Conservation (phyloP, 495 filamentous ascomycete genomes). For the Penicillium paradoxum region DNA sequence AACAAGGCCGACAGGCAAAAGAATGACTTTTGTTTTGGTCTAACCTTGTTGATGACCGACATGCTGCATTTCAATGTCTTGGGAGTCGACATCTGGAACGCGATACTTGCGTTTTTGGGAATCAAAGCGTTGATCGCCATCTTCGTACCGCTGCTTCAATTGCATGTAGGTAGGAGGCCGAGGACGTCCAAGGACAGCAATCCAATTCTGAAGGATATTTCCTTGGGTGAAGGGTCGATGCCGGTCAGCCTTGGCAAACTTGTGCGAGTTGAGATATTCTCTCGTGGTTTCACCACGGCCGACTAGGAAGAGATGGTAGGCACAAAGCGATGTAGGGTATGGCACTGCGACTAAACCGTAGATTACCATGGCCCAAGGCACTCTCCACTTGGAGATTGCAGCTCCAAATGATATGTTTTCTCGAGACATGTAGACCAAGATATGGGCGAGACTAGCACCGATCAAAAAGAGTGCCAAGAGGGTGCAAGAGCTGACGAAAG, state of each 20-base stretch:
- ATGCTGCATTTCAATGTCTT: conserved; percentile 57
- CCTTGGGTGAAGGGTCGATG: conserved; percentile 87
- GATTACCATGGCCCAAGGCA: conserved; percentile 86
- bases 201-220: conserved; percentile 71
- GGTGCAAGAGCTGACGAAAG: conserved; percentile 72
- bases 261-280: conserved; percentile 92
- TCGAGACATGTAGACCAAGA: conserved; percentile 62
- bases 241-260: conserved; percentile 85
- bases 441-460: conserved; percentile 70
- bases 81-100: conserved; percentile 47
- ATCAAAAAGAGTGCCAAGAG: conserved; percentile 73
- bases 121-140: conserved; percentile 84
- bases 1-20: conserved; percentile 5
- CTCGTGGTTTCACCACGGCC: conserved; percentile 89
- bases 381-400: conserved; percentile 62
- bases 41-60: conserved; percentile 32
- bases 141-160: conserved; percentile 71
- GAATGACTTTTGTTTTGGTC: neutral
- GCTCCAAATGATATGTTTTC: conserved; percentile 59
- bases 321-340: conserved; percentile 79
- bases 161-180: conserved; percentile 85
- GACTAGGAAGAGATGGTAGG: conserved; percentile 87
- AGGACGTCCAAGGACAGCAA: conserved; percentile 74
- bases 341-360: conserved; percentile 68
- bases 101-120: conserved; percentile 52